Conservation (phyloP, 768 basidiomycete species). For the Tylopilus sp. region DNA sequence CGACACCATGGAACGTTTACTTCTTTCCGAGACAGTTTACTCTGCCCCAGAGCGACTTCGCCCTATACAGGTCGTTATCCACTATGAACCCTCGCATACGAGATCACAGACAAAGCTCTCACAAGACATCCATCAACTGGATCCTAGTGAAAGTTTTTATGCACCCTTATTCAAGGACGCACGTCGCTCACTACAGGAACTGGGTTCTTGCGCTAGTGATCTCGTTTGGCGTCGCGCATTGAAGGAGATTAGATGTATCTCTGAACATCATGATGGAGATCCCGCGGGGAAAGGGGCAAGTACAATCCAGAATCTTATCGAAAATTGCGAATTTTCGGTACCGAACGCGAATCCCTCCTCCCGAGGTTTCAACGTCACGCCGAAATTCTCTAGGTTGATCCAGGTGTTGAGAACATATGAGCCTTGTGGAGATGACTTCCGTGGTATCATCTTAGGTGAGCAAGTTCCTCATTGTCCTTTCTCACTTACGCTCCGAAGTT, state of each 20-base stretch:
- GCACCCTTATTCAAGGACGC: slow-evolving; percentile 46
- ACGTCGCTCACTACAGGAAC: slow-evolving; percentile 43
- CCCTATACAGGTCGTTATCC: slow-evolving; percentile 51
- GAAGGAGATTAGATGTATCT: slow-evolving; percentile 33
- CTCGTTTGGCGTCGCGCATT: slow-evolving; percentile 62
- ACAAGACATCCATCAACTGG: slow-evolving; percentile 45
- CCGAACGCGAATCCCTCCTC: slow-evolving; percentile 59
- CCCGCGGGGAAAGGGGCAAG: slow-evolving; percentile 20
- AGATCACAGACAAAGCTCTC: slow-evolving; percentile 41
- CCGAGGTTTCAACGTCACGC: slow-evolving; percentile 61
- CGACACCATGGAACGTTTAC: slow-evolving; percentile 36
- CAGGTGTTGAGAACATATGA: slow-evolving; percentile 56
- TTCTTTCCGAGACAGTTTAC: slow-evolving; percentile 41
- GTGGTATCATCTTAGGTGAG: slow-evolving; percentile 67
- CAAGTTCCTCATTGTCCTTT: slow-evolving; percentile 31
- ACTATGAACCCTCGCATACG: slow-evolving; percentile 44
- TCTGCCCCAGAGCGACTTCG: slow-evolving; percentile 34
- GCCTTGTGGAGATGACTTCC: slow-evolving; percentile 53
- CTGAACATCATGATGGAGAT: slow-evolving; percentile 37
- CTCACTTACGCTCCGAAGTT: slow-evolving; percentile 38
- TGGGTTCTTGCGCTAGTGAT: slow-evolving; percentile 70
- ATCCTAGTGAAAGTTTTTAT: slow-evolving; percentile 38
- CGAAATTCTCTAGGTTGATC: slow-evolving; percentile 60
- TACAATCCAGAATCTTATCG: slow-evolving; percentile 40
- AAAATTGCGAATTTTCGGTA: slow-evolving; percentile 61